These are phyloP conservation scores for Phytopythium kandeliae DNA, from an alignment of 352 stramenopile species.

Conservation along the genomic window DNA sequence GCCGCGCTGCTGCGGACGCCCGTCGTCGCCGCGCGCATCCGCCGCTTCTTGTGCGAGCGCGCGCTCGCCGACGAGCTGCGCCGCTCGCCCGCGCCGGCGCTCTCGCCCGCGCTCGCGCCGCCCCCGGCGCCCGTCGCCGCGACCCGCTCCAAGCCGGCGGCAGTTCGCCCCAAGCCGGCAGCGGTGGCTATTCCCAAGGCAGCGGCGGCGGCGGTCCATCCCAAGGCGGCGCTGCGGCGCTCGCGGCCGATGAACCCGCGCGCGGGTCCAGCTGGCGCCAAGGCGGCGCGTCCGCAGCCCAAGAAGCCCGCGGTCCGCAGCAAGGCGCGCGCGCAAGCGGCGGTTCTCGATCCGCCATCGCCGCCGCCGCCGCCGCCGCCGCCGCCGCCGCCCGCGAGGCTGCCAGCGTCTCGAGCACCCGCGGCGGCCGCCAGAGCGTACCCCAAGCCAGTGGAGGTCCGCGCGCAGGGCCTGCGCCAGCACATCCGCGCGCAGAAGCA, in stretches of 20 bases:
- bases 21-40: conserved; percentile 57
- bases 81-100: conserved; percentile 48
- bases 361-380: conserved; percentile 15
- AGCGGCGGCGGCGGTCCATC: not conserved
- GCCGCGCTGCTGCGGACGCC: conserved; percentile 51
- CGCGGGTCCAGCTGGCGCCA: not conserved
- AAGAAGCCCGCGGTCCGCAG: not conserved
- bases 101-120: not conserved
- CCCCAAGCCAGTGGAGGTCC: conserved; percentile 4
- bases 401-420: no score
- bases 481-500: conserved; percentile 41
- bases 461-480: conserved; percentile 6
- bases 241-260: conserved; percentile 6
- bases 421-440: conserved; percentile 3
- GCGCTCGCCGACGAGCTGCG: conserved; percentile 51
- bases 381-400: conserved; percentile 8
- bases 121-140: no score
- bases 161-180: no score
- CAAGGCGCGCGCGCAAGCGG: not conserved
- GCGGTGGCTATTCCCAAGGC: no score
- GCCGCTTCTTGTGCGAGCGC: conserved; percentile 50
- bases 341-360: not conserved
- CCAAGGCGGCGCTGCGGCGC: not conserved
- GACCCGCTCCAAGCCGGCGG: no score
- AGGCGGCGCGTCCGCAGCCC: not conserved